phyloP scores from a whole-genome alignment of 305 asterid genomes.

The Petunia hybrid region DNA sequence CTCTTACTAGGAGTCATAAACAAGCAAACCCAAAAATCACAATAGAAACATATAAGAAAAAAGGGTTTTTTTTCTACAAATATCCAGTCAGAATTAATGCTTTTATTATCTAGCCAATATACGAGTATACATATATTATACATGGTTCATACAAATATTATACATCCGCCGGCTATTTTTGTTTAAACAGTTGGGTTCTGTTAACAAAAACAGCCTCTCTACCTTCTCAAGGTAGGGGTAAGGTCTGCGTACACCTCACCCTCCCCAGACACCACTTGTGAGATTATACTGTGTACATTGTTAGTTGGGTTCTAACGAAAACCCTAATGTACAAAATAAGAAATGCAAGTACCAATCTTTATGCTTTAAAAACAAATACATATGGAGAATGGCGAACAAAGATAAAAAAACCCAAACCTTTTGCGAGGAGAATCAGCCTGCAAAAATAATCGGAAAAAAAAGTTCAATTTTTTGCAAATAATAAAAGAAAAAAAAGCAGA shows the following conservation, averaged over 20 bases:
- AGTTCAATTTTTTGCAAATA: conserved; percentile 21
- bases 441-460: conserved; percentile 34
- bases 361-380: neutral
- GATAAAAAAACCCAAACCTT: conserved; percentile 50
- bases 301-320: neutral
- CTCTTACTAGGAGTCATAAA: neutral
- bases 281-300: no score
- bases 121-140: no score
- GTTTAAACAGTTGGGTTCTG: no score
- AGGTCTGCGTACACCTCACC: no score
- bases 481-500: neutral
- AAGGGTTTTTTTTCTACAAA: no score
- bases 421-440: conserved; percentile 95
- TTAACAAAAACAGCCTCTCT: no score
- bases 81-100: no score
- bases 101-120: no score
- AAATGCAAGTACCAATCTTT: neutral
- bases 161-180: no score
- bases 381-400: neutral
- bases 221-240: no score
- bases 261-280: no score
- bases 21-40: neutral
- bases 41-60: neutral
- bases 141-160: no score
- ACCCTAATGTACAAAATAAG: neutral